These are phyloP conservation scores for Colletotrichum zoysiae DNA, from an alignment of 2,329 filamentous ascomycete genomes.

Conservation along the genomic window DNA sequence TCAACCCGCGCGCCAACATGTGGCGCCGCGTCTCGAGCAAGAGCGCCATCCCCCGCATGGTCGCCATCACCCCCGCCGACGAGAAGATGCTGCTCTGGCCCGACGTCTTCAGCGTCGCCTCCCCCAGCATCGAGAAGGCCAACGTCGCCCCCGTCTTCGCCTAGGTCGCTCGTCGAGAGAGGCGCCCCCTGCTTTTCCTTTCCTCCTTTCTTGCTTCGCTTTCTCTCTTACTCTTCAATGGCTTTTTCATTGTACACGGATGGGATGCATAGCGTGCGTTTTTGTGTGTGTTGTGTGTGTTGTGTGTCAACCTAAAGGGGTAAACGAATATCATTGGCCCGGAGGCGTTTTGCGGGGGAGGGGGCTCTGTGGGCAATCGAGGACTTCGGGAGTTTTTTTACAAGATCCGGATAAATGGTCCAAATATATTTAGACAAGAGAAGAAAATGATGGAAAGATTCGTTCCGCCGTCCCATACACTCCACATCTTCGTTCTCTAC, in stretches of 20 bases:
- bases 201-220: background rate
- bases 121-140: slow-evolving; percentile 45
- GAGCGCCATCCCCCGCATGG: slow-evolving; percentile 58
- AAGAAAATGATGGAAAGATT: background rate
- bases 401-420: no score
- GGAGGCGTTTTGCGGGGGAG: background rate
- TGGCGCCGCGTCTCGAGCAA: slow-evolving; percentile 74
- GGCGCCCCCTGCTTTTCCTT: no score
- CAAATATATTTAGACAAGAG: background rate
- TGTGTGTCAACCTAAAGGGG: background rate
- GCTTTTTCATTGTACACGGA: slow-evolving; percentile 9
- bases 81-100: slow-evolving; percentile 75
- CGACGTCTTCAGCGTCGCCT: slow-evolving; percentile 64
- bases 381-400: background rate
- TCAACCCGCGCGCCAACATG: slow-evolving; percentile 77
- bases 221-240: background rate
- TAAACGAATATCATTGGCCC: background rate
- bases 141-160: slow-evolving; percentile 30
- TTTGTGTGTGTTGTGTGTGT: background rate
- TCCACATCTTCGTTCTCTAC: background rate
- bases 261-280: slow-evolving; percentile 38
- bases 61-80: slow-evolving; percentile 60
- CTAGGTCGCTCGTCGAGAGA: background rate
- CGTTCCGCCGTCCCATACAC: background rate
- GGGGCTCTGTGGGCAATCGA: background rate